These are phyloP conservation scores for Sporothrix euskadiensis DNA, from an alignment of 2,329 filamentous ascomycete genomes.

Conservation along the genomic window DNA sequence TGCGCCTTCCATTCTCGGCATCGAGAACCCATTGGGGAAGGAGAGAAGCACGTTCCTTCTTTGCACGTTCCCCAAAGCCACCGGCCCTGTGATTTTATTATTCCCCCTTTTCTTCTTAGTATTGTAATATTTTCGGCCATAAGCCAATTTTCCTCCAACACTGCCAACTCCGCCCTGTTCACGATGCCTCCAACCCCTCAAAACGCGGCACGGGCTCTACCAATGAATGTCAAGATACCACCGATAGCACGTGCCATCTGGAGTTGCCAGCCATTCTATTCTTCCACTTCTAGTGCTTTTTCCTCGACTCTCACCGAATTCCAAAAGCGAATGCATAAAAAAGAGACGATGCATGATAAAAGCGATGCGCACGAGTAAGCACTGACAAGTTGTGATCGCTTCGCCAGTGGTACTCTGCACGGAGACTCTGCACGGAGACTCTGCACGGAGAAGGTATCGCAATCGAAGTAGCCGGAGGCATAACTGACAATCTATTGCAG, in stretches of 20 bases:
- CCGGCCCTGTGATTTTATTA: background rate
- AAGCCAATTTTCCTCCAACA: background rate
- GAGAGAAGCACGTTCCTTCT: background rate
- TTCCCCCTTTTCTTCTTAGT: background rate
- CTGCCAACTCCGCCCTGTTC: background rate
- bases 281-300: background rate
- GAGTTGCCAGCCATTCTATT: background rate
- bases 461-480: background rate
- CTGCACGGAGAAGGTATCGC: background rate
- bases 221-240: background rate
- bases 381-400: background rate
- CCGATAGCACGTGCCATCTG: background rate
- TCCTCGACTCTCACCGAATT: background rate
- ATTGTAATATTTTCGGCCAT: background rate
- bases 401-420: background rate
- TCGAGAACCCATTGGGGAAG: background rate
- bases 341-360: background rate
- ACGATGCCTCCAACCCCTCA: background rate
- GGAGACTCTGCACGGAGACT: too few relatives aligned
- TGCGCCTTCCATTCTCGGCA: slow-evolving; percentile 11
- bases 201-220: background rate
- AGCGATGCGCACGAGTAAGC: background rate
- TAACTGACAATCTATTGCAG: background rate
- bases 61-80: background rate
- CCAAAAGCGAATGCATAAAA: background rate